Evolutionary conservation across 2,329 filamentous ascomycete genomes (phyloP).

Genomic region (Didymella lethalis): DNA sequence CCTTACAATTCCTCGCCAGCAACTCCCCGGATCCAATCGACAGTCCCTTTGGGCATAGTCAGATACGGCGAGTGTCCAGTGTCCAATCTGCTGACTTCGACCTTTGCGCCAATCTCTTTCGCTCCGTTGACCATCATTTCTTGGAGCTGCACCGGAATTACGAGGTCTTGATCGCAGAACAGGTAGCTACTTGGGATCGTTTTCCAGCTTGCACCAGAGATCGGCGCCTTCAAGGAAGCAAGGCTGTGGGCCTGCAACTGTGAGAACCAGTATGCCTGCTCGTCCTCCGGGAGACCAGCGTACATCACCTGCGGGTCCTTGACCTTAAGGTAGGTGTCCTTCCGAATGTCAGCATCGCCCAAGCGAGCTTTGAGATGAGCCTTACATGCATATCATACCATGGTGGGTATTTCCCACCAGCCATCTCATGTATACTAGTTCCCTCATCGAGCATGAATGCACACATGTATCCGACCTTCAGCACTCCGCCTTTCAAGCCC

Average conservation of each 20-base stretch:
- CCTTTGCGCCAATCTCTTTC: slow-evolving; percentile 37
- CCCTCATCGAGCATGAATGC: slow-evolving; percentile 42
- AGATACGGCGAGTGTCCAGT: slow-evolving; percentile 55
- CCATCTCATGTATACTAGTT: background rate
- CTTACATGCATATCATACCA: slow-evolving; percentile 10
- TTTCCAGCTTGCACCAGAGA: slow-evolving; percentile 45
- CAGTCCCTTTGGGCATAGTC: slow-evolving; percentile 48
- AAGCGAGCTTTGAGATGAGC: too few relatives aligned
- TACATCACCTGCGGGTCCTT: slow-evolving; percentile 32
- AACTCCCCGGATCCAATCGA: slow-evolving; percentile 40
- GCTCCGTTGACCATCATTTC: slow-evolving; percentile 42
- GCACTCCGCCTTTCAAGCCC: slow-evolving; percentile 52
- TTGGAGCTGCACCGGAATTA: slow-evolving; percentile 43
- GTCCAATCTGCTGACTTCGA: slow-evolving; percentile 45
- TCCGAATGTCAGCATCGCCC: background rate
- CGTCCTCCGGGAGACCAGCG: slow-evolving; percentile 39
- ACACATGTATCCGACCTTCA: slow-evolving; percentile 47
- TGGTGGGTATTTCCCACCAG: background rate
- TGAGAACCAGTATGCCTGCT: slow-evolving; percentile 34
- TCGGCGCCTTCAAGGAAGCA: slow-evolving; percentile 35
- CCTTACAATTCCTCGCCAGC: slow-evolving; percentile 13
- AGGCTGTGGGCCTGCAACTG: slow-evolving; percentile 36
- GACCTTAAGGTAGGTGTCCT: slow-evolving; percentile 6
- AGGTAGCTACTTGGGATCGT: slow-evolving; percentile 50
- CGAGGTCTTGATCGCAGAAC: slow-evolving; percentile 49